phyloP scores from a whole-genome alignment of 495 filamentous ascomycete species.

The Neurospora sp. region DNA sequence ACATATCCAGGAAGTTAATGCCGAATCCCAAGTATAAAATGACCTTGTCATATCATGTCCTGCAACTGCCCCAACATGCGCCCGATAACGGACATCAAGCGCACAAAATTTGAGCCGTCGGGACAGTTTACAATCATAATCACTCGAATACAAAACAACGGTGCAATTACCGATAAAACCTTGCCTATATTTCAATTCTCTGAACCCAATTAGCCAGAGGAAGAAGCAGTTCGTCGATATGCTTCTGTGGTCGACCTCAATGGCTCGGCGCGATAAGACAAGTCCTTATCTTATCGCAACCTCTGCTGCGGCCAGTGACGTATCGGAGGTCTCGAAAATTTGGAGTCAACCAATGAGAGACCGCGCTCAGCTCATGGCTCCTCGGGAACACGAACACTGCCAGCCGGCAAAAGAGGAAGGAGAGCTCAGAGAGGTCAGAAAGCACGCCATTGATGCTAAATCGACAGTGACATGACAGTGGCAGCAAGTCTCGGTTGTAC shows the following conservation, averaged over 20 bases:
- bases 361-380: neutral
- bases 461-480: neutral
- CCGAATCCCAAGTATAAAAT: neutral
- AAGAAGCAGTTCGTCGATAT: neutral
- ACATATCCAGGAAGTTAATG: neutral
- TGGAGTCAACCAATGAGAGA: neutral
- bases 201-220: no score
- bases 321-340: slow-evolving; percentile 17
- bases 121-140: neutral
- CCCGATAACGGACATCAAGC: neutral
- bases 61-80: neutral
- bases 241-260: neutral
- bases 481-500: neutral
- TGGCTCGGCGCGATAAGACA: neutral
- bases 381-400: neutral
- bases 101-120: neutral
- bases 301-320: slow-evolving; percentile 9
- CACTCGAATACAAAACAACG: neutral
- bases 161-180: no score
- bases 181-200: no score
- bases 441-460: neutral
- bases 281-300: slow-evolving; percentile 21
- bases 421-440: neutral
- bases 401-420: neutral
- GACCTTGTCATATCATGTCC: neutral